A percentile compares a stretch with the other conserved stretches of the same genome.
Conservation (phyloP, 805 yeast genomes). For the Metschnikowia reukaufii region DNA sequence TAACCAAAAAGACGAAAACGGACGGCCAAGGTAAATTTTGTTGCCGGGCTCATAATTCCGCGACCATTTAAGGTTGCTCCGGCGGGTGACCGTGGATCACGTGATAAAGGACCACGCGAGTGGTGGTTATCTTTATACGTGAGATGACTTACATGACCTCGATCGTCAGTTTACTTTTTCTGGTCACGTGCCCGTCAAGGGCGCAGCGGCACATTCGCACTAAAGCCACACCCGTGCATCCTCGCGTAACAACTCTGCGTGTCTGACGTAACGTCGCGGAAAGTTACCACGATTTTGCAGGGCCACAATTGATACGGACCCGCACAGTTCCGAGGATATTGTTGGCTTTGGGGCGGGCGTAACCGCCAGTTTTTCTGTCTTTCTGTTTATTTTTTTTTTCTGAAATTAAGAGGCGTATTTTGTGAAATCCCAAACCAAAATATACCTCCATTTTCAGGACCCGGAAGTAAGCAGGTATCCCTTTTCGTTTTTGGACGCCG, state of each 20-base stretch:
- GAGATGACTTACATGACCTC: no score
- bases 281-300: constrained; percentile 6
- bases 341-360: not conserved
- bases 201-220: no score
- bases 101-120: not conserved
- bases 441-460: no score
- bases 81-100: not conserved
- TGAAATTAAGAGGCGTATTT: no score
- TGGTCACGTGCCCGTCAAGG: constrained; percentile 1
- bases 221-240: constrained; percentile 6
- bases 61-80: constrained; percentile 6
- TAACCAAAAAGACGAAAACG: not conserved
- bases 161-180: no score
- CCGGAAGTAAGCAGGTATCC: no score
- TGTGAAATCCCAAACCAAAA: no score
- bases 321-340: not conserved
- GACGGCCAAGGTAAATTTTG: not conserved
- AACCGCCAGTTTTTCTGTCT: no score
- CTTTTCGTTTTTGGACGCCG: no score
- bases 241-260: not conserved
- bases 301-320: no score
- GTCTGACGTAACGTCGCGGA: not conserved
- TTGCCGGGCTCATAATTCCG: constrained; percentile 6
- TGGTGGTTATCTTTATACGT: no score
- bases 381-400: no score